phyloP scores from a whole-genome alignment of 1,284 basidiomycete genomes.

The Ustilago curta region DNA sequence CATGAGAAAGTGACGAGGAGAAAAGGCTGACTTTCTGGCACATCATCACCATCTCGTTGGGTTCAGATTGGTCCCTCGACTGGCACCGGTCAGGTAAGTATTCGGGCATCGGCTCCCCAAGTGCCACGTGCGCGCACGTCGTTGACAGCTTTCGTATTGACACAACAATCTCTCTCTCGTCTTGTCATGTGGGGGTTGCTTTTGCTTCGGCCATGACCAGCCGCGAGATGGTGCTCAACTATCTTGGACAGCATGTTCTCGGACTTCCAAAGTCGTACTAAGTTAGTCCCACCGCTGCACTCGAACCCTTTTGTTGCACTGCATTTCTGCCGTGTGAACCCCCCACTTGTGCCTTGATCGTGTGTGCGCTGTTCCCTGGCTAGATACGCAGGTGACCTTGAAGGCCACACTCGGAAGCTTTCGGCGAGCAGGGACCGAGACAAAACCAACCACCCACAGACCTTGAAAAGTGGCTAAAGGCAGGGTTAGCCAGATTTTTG shows the following conservation, averaged over 20 bases:
- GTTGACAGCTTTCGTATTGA: conserved; percentile 2
- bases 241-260: conserved; percentile 51
- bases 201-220: conserved; percentile 22
- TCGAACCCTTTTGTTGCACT: not conserved
- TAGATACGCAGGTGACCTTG: too few relatives aligned
- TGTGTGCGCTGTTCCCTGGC: too few relatives aligned
- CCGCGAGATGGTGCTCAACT: conserved; percentile 67
- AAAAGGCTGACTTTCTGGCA: not conserved
- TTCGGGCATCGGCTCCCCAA: not conserved
- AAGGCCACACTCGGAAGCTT: too few relatives aligned
- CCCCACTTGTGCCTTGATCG: not conserved
- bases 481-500: too few relatives aligned
- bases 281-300: not conserved
- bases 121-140: not conserved
- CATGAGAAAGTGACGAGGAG: not conserved
- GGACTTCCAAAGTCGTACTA: conserved; percentile 58
- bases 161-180: not conserved
- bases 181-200: not conserved
- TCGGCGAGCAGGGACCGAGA: too few relatives aligned
- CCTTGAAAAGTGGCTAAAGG: too few relatives aligned
- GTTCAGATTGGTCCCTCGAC: conserved; percentile 62
- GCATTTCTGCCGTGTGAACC: not conserved
- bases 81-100: conserved; percentile 61
- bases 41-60: not conserved
- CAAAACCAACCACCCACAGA: too few relatives aligned